Conservation (phyloP, 345 rosid species). For the Linum lewisii region DNA sequence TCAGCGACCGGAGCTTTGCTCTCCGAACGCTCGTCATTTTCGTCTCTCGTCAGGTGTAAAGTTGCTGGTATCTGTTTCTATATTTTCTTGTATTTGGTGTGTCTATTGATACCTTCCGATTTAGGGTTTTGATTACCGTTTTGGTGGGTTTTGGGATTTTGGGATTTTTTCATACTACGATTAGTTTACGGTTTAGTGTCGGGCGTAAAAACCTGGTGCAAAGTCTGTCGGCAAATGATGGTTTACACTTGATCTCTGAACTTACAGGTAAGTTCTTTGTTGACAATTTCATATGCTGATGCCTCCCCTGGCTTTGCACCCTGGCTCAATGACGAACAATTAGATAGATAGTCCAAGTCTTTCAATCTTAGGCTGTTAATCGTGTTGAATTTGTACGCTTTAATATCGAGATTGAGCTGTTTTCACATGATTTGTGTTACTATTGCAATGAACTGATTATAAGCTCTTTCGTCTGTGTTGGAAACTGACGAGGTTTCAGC, state of each 20-base stretch:
- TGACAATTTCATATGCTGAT: conserved; percentile 8
- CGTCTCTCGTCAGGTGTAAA: too few species aligned
- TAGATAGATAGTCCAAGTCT: neutral
- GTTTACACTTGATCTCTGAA: conserved; percentile 11
- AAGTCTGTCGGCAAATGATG: neutral
- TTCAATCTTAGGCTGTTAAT: neutral
- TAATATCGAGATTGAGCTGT: too few species aligned
- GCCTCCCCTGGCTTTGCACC: neutral
- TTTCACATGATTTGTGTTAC: neutral
- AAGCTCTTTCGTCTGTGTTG: too few species aligned
- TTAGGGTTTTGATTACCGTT: neutral
- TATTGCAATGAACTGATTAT: neutral
- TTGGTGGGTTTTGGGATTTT: neutral
- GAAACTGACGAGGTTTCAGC: too few species aligned
- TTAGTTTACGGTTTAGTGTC: too few species aligned
- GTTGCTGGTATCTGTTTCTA: neutral
- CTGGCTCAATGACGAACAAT: too few species aligned
- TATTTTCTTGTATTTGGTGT: neutral
- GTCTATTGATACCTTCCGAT: neutral
- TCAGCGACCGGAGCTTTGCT: too few species aligned
- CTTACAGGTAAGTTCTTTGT: neutral
- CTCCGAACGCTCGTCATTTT: too few species aligned
- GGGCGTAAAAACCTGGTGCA: too few species aligned
- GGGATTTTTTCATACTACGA: too few species aligned
- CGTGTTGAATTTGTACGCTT: neutral